A percentile compares a stretch with the other conserved stretches of the same genome.
These are phyloP conservation scores for Zasmidium angulare DNA, from an alignment of 2,329 filamentous ascomycete species.

Conservation along the genomic window DNA sequence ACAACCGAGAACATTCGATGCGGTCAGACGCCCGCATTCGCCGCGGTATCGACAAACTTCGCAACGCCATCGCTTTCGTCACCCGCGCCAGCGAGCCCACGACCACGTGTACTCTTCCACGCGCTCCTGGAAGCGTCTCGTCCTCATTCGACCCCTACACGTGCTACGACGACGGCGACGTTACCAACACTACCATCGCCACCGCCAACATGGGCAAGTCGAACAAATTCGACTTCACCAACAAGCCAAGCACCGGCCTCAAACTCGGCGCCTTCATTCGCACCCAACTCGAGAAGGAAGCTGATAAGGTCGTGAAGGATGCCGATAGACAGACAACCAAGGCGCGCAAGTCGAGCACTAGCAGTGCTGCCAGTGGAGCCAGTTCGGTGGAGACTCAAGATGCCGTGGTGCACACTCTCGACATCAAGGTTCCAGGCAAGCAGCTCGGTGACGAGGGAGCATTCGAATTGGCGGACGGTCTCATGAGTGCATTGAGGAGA, in stretches of 20 bases:
- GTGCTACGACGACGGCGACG: constrained; percentile 1
- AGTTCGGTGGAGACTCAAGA: constrained; percentile 13
- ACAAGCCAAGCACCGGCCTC: constrained; percentile 48
- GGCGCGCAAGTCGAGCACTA: constrained; percentile 30
- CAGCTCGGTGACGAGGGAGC: constrained; percentile 49
- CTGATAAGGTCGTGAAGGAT: constrained; percentile 33
- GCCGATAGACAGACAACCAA: constrained; percentile 25
- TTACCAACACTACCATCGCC: neutral
- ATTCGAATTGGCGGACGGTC: constrained; percentile 42
- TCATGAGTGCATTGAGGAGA: constrained; percentile 41
- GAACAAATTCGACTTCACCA: constrained; percentile 39
- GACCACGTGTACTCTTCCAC: neutral
- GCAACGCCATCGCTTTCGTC: constrained; percentile 4
- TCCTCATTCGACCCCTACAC: constrained; percentile 4
- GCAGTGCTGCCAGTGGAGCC: constrained; percentile 18
- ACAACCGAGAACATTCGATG: neutral
- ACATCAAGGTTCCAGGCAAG: constrained; percentile 49
- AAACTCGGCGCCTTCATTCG: constrained; percentile 48
- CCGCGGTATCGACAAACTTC: constrained; percentile 13
- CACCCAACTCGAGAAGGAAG: constrained; percentile 43
- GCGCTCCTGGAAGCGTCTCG: constrained; percentile 6
- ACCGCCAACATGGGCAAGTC: constrained; percentile 30
- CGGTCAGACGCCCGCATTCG: neutral
- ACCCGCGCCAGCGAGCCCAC: constrained; percentile 5
- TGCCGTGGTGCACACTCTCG: constrained; percentile 33